phyloP scores from a whole-genome alignment of 176 grass and related monocot genomes.

The Pharus latifolius region DNA sequence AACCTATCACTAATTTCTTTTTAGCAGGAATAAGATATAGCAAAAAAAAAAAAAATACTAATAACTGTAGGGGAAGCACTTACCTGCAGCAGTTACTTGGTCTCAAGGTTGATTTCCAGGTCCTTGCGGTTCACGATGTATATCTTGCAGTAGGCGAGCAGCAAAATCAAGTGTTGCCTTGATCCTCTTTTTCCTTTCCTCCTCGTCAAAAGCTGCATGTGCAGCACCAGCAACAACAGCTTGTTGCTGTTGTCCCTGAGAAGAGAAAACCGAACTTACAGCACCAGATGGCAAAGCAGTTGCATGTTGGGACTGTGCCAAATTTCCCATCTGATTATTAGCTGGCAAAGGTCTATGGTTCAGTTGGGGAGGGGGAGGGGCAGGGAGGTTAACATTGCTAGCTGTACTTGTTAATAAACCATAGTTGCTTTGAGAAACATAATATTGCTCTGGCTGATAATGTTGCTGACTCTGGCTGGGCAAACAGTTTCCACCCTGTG shows the following conservation, averaged over 20 bases:
- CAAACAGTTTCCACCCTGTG: constrained; percentile 27
- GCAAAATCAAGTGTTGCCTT: constrained; percentile 89
- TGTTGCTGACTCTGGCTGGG: constrained; percentile 44
- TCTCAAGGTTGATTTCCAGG: constrained; percentile 52
- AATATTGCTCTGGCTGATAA: constrained; percentile 47
- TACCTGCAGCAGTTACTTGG: constrained; percentile 19
- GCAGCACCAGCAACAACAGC: constrained; percentile 30
- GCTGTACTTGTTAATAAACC: neutral
- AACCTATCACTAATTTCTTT: neutral
- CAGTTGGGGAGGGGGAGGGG: constrained; percentile 15
- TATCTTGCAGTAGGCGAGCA: constrained; percentile 55
- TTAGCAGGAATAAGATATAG: neutral
- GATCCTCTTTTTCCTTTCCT: constrained; percentile 81
- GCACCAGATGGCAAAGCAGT: constrained; percentile 8
- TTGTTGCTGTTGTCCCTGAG: constrained; percentile 41
- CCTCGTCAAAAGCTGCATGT: constrained; percentile 41
- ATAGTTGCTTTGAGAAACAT: constrained; percentile 32
- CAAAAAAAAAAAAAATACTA: neutral
- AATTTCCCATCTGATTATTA: constrained; percentile 34
- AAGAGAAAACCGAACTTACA: constrained; percentile 13
- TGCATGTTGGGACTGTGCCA: constrained; percentile 15
- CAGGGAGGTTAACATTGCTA: constrained; percentile 11
- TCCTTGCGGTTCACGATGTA: constrained; percentile 48
- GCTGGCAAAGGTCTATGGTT: constrained; percentile 19
- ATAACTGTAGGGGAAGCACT: neutral